These are phyloP conservation scores for Colletotrichum siamense DNA, from an alignment of 2,329 filamentous ascomycete genomes.

Conservation along the genomic window DNA sequence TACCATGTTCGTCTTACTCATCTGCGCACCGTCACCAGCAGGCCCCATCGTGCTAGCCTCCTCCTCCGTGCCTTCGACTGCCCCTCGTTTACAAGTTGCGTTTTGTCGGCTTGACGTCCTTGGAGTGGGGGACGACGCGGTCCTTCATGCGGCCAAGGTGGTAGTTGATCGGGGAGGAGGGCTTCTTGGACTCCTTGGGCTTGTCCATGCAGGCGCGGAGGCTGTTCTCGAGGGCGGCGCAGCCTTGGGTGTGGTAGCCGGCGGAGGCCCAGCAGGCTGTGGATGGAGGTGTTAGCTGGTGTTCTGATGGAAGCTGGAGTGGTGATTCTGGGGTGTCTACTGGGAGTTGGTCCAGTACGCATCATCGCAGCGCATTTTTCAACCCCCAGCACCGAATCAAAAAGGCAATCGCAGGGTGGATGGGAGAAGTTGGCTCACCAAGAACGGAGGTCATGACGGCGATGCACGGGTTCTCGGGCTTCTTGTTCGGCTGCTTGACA, in stretches of 20 bases:
- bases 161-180: conserved; percentile 87
- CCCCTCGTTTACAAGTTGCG: neutral
- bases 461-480: conserved; percentile 58
- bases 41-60: neutral
- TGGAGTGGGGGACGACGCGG: conserved; percentile 5
- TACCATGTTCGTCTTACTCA: neutral
- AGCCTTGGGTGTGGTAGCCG: conserved; percentile 69
- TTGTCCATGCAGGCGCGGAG: conserved; percentile 81
- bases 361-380: neutral
- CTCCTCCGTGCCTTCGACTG: neutral
- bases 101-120: conserved; percentile 9
- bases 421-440: conserved; percentile 43
- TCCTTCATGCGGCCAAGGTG: conserved; percentile 81
- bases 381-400: neutral
- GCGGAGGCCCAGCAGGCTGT: conserved; percentile 85
- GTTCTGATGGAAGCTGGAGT: neutral
- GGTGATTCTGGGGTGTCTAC: neutral
- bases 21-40: neutral
- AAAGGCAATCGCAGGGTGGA: neutral
- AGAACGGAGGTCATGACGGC: conserved; percentile 63
- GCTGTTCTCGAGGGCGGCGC: conserved; percentile 63
- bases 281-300: neutral
- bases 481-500: conserved; percentile 57
- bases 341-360: neutral
- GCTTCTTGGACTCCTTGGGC: conserved; percentile 54